phyloP scores from a whole-genome alignment of 805 yeast species.

The Lachancea meyersii region DNA sequence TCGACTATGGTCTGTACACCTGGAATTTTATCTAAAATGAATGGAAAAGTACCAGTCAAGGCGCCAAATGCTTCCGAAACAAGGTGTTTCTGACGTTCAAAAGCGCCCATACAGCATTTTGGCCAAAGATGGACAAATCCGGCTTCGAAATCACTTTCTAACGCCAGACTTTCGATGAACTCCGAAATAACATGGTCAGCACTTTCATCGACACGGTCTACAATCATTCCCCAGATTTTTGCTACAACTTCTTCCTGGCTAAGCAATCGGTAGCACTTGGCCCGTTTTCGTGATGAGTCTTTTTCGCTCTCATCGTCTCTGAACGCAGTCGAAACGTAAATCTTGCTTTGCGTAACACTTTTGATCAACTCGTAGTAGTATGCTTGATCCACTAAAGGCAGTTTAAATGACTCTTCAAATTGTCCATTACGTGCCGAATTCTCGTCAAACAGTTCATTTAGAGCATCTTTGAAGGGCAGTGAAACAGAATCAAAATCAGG shows the following conservation, averaged over 20 bases:
- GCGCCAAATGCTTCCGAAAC: background rate
- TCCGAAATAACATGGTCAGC: slow-evolving; percentile 4
- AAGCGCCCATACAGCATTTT: background rate
- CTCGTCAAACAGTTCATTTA: background rate
- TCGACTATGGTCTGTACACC: background rate
- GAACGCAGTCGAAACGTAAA: background rate
- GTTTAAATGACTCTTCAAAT: no score
- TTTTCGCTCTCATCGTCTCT: background rate
- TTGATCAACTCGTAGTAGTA: slow-evolving; percentile 3
- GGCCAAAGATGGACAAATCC: slow-evolving; percentile 6
- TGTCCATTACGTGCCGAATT: background rate
- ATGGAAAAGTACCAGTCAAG: slow-evolving; percentile 2
- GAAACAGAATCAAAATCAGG: slow-evolving; percentile 3
- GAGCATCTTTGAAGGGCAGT: background rate
- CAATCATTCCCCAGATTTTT: slow-evolving; percentile 1
- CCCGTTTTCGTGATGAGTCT: slow-evolving; percentile 1
- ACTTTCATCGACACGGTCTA: slow-evolving; percentile 1
- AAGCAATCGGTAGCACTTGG: slow-evolving; percentile 3
- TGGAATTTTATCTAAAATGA: background rate
- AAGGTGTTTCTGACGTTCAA: background rate
- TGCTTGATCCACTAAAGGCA: background rate
- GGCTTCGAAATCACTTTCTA: slow-evolving; percentile 2
- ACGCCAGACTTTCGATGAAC: slow-evolving; percentile 1
- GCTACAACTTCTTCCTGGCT: slow-evolving; percentile 7
- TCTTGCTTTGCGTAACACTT: background rate